Conservation (phyloP, 1,284 basidiomycete genomes). For the Moniliophthora roreri region DNA sequence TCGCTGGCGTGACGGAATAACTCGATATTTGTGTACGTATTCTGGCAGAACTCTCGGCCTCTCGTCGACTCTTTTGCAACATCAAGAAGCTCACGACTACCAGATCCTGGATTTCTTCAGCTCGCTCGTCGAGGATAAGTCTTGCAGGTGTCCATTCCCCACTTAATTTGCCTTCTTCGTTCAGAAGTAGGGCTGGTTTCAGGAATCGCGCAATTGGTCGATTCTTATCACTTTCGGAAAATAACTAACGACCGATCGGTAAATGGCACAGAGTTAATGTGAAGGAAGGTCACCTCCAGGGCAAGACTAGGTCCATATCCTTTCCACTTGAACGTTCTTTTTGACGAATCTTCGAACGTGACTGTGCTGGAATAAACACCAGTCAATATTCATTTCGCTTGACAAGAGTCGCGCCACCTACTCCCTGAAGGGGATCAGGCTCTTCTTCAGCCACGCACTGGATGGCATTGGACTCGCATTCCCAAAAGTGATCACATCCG, state of each 20-base stretch:
- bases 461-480: conserved; percentile 25
- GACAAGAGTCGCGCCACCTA: conserved; percentile 24
- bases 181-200: conserved; percentile 24
- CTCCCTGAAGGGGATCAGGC: conserved; percentile 43
- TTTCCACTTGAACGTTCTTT: conserved; percentile 41
- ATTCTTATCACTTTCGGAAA: conserved; percentile 29
- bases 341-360: conserved; percentile 33
- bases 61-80: conserved; percentile 33
- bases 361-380: conserved; percentile 29
- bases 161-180: conserved; percentile 11
- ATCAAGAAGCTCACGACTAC: conserved; percentile 40
- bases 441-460: conserved; percentile 42
- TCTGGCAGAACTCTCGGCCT: conserved; percentile 20
- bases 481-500: conserved; percentile 31
- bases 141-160: conserved; percentile 23
- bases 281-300: conserved; percentile 30
- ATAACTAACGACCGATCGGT: conserved; percentile 29
- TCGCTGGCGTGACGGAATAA: not conserved
- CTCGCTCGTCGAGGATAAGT: conserved; percentile 33
- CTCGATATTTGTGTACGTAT: conserved; percentile 12
- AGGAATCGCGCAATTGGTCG: conserved; percentile 36
- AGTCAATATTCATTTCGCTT: not conserved
- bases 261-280: not conserved
- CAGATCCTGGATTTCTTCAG: conserved; percentile 33
- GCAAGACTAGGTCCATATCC: conserved; percentile 33